Percentiles rank a stretch among this genome's conserved stretches.
Evolutionary conservation across 768 basidiomycete genomes (phyloP).

Genomic region (Hemileccinum rubropunctum): DNA sequence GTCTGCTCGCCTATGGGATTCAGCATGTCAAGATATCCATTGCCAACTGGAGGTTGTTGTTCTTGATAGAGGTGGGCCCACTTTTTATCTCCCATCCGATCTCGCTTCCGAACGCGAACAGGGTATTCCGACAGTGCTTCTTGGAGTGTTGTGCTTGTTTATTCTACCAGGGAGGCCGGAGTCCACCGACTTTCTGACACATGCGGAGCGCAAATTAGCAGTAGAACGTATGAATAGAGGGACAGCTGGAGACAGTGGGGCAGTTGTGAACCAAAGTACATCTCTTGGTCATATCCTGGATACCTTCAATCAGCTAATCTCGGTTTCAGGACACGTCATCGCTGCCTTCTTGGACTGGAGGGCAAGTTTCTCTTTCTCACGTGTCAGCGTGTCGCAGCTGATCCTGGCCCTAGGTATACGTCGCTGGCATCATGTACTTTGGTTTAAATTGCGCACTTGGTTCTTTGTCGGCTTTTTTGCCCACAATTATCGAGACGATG

Average conservation of each 20-base stretch:
- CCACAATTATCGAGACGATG: slow-evolving; percentile 53
- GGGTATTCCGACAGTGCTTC: slow-evolving; percentile 53
- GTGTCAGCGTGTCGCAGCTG: neutral
- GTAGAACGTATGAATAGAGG: slow-evolving; percentile 39
- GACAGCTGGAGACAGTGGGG: slow-evolving; percentile 40
- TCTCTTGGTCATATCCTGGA: neutral
- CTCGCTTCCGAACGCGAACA: slow-evolving; percentile 20
- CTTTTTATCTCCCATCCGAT: neutral
- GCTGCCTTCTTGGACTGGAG: slow-evolving; percentile 49
- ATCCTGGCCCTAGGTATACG: slow-evolving; percentile 34
- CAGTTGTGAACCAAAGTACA: slow-evolving; percentile 40
- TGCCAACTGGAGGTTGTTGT: slow-evolving; percentile 40
- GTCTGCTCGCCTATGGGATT: slow-evolving; percentile 51
- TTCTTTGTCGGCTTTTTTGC: slow-evolving; percentile 51
- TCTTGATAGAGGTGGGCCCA: slow-evolving; percentile 24
- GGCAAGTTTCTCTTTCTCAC: slow-evolving; percentile 13
- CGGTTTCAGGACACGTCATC: slow-evolving; percentile 35
- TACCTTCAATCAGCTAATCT: neutral
- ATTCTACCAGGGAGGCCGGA: slow-evolving; percentile 32
- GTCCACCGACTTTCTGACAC: slow-evolving; percentile 34
- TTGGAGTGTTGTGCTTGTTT: slow-evolving; percentile 28
- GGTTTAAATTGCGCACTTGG: slow-evolving; percentile 47
- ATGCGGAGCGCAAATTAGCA: slow-evolving; percentile 32
- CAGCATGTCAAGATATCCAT: slow-evolving; percentile 39
- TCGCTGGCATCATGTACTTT: slow-evolving; percentile 47